A percentile compares a stretch with the other conserved stretches of the same genome.
Evolutionary conservation across 106 monocot genomes (phyloP).

Genomic region (Allium sativum): DNA sequence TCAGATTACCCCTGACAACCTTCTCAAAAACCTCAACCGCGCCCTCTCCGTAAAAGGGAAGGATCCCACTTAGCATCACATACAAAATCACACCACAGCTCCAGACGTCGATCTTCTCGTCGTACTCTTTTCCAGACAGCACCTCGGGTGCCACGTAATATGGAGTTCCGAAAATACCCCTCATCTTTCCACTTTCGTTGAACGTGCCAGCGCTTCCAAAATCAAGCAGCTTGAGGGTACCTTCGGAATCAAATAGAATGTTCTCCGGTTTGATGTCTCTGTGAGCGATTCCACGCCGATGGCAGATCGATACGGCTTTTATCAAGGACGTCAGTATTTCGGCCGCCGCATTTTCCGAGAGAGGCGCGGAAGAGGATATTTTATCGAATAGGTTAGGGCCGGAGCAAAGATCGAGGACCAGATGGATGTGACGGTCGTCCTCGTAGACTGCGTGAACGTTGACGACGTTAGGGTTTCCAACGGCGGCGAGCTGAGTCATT

Average conservation of each 20-base stretch:
- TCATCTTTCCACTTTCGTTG: conserved; percentile 29
- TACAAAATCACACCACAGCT: conserved; percentile 80
- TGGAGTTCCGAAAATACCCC: conserved; percentile 81
- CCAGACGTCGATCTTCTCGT: conserved; percentile 92
- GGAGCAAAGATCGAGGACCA: conserved; percentile 65
- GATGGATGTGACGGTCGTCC: conserved; percentile 38
- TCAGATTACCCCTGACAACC: conserved; percentile 60
- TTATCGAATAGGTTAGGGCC: conserved; percentile 55
- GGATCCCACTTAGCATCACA: conserved; percentile 55
- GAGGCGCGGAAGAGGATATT: conserved; percentile 17
- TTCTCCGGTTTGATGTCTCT: conserved; percentile 90
- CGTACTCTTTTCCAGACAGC: conserved; percentile 46
- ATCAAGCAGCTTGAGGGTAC: conserved; percentile 43
- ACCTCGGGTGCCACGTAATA: conserved; percentile 96
- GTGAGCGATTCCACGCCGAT: conserved; percentile 67
- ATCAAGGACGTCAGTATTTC: conserved; percentile 37
- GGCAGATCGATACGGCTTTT: conserved; percentile 63
- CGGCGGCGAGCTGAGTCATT: conserved; percentile 33
- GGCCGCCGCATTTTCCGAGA: conserved; percentile 49
- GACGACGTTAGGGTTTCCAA: conserved; percentile 45
- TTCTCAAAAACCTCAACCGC: conserved; percentile 66
- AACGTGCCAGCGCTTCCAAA: conserved; percentile 73
- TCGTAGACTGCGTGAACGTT: conserved; percentile 55
- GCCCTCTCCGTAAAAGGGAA: conserved; percentile 71
- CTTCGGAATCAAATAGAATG: conserved; percentile 41